Conservation (phyloP, 2,329 filamentous ascomycete species). For the Neonectria ditissima region DNA sequence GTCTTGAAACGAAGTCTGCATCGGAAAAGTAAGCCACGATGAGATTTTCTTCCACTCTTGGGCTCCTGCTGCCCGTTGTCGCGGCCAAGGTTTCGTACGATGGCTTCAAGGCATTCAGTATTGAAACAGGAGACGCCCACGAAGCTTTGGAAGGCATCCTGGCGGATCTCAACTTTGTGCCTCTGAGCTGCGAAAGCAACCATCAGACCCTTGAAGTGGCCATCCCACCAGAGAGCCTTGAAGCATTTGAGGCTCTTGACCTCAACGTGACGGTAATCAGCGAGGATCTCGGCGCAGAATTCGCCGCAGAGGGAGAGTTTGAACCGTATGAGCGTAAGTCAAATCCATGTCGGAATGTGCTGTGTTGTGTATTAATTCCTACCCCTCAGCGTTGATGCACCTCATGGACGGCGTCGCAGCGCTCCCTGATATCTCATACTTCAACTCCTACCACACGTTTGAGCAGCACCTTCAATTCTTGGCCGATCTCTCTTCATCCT, state of each 20-base stretch:
- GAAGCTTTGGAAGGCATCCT: constrained; percentile 33
- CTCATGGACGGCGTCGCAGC: not conserved
- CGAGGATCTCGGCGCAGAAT: constrained; percentile 42
- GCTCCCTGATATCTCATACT: constrained; percentile 53
- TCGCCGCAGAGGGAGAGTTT: constrained; percentile 39
- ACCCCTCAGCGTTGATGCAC: constrained; percentile 12
- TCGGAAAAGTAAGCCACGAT: constrained; percentile 13
- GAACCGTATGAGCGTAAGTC: constrained; percentile 31
- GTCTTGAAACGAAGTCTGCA: not conserved
- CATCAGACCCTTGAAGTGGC: constrained; percentile 42
- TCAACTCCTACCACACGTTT: constrained; percentile 65
- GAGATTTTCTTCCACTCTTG: constrained; percentile 16
- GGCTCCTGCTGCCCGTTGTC: constrained; percentile 29
- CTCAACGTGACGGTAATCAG: constrained; percentile 38
- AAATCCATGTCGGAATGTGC: accelerated
- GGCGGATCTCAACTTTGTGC: constrained; percentile 35
- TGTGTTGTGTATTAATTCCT: not conserved
- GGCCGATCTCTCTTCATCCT: constrained; percentile 55
- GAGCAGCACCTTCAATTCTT: constrained; percentile 63
- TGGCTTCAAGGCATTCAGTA: constrained; percentile 43
- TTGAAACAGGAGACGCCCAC: constrained; percentile 34
- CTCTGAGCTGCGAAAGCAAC: constrained; percentile 41
- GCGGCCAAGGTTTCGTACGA: constrained; percentile 40
- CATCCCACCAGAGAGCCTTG: constrained; percentile 39
- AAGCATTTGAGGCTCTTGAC: constrained; percentile 37